phyloP scores from a whole-genome alignment of 345 rosid species.

The Camelina neglecta region DNA sequence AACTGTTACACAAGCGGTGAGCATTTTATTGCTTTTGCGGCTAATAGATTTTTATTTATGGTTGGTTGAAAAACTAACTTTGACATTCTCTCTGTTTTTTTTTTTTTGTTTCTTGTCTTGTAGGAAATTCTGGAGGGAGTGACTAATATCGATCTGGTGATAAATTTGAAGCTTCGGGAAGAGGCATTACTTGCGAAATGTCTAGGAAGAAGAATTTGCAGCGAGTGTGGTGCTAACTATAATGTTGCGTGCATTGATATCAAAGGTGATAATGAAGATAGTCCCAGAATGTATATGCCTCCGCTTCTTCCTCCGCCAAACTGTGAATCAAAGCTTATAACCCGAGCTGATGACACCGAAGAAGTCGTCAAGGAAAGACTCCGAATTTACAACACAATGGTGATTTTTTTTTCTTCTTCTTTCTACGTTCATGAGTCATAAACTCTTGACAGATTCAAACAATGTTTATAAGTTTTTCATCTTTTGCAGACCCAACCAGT shows the following conservation, averaged over 20 bases:
- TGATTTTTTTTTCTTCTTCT: conserved; percentile 33
- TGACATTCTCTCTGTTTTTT: neutral
- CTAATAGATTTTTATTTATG: neutral
- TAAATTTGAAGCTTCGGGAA: conserved; percentile 84
- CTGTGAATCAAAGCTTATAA: conserved; percentile 82
- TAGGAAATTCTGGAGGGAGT: conserved; percentile 96
- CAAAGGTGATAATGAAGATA: conserved; percentile 68
- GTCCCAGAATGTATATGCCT: conserved; percentile 86
- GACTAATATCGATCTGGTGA: conserved; percentile 75
- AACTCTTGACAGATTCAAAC: neutral
- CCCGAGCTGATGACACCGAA: conserved; percentile 88
- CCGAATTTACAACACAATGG: conserved; percentile 75
- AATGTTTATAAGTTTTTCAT: neutral
- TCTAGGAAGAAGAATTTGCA: conserved; percentile 92
- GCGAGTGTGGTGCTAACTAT: conserved; percentile 88
- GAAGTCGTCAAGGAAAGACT: conserved; percentile 90
- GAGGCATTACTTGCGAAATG: conserved; percentile 94
- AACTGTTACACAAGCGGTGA: conserved; percentile 91
- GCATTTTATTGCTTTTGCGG: conserved; percentile 38
- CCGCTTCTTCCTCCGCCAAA: conserved; percentile 95
- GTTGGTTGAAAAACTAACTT: neutral
- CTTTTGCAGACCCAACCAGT: conserved; percentile 72
- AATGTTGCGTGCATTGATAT: conserved; percentile 88
- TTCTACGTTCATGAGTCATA: neutral
- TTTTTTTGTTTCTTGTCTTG: neutral